phyloP scores from a whole-genome alignment of 129 eudicot genomes.

The Tagetes erecta region DNA sequence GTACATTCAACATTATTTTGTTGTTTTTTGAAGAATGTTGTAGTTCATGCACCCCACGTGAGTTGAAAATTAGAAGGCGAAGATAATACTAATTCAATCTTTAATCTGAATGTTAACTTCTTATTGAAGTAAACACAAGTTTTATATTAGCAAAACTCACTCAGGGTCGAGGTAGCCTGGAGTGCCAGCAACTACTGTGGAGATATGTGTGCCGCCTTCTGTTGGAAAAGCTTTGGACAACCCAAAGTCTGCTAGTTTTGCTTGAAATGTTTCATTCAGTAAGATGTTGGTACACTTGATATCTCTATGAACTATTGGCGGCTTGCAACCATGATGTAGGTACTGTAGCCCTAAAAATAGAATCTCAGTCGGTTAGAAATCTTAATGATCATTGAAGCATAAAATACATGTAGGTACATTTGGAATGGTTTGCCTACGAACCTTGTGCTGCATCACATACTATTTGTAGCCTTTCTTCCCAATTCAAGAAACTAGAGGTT shows the following conservation, averaged over 20 bases:
- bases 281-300: constrained; percentile 51
- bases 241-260: constrained; percentile 66
- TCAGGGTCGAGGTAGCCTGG: constrained; percentile 63
- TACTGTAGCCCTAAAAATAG: constrained; percentile 50
- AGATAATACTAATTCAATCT: not conserved
- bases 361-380: constrained; percentile 1
- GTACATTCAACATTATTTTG: not conserved
- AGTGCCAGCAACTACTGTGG: constrained; percentile 56
- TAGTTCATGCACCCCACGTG: not conserved
- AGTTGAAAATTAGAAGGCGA: not conserved
- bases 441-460: constrained; percentile 62
- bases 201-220: constrained; percentile 47
- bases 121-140: not conserved
- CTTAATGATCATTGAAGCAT: constrained; percentile 6
- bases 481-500: constrained; percentile 29
- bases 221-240: constrained; percentile 44
- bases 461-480: constrained; percentile 53
- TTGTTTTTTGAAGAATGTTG: not conserved
- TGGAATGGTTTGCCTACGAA: not conserved
- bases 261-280: constrained; percentile 44
- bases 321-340: constrained; percentile 62
- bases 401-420: constrained; percentile 3
- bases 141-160: constrained; percentile 31
- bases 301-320: constrained; percentile 63
- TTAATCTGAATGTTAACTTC: not conserved